Evolutionary conservation across 2,329 filamentous ascomycete species (phyloP).

Genomic region (Dactylellina parvicollis): DNA sequence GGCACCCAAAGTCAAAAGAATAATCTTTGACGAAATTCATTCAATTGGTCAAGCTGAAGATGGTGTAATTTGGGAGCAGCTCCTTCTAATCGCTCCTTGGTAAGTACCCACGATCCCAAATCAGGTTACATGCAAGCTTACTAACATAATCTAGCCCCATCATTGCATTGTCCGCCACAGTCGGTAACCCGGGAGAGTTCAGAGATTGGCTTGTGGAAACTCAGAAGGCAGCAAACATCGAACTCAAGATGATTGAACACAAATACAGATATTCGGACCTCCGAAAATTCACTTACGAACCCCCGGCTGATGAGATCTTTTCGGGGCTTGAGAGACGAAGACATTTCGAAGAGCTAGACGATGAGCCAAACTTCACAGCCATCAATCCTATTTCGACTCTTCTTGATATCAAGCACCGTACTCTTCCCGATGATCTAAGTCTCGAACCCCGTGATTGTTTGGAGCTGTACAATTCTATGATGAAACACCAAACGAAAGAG

Average conservation of each 20-base stretch:
- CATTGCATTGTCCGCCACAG: constrained; percentile 80
- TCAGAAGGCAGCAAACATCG: constrained; percentile 71
- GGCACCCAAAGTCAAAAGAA: constrained; percentile 74
- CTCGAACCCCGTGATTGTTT: constrained; percentile 78
- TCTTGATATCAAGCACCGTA: constrained; percentile 68
- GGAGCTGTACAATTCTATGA: constrained; percentile 73
- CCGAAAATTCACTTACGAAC: constrained; percentile 75
- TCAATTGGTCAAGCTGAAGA: constrained; percentile 81
- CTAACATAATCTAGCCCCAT: constrained; percentile 67
- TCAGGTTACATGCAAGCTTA: not conserved
- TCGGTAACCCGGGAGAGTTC: constrained; percentile 79
- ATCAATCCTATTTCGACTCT: constrained; percentile 75
- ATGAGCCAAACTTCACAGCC: constrained; percentile 66
- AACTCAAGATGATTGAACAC: constrained; percentile 75
- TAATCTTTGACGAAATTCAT: constrained; percentile 85
- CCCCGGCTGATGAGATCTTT: constrained; percentile 63
- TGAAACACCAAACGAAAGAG: constrained; percentile 66
- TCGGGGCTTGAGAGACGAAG: constrained; percentile 24
- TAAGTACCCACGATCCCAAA: not conserved
- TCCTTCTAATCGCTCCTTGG: constrained; percentile 75
- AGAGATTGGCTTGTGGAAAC: constrained; percentile 73
- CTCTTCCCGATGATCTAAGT: constrained; percentile 73
- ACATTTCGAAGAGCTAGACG: constrained; percentile 64
- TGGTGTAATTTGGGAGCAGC: constrained; percentile 80
- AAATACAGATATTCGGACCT: constrained; percentile 78